Base-by-base conservation (phyloP, 2,329 filamentous ascomycete species). In the Colletotrichum sp. region DNA sequence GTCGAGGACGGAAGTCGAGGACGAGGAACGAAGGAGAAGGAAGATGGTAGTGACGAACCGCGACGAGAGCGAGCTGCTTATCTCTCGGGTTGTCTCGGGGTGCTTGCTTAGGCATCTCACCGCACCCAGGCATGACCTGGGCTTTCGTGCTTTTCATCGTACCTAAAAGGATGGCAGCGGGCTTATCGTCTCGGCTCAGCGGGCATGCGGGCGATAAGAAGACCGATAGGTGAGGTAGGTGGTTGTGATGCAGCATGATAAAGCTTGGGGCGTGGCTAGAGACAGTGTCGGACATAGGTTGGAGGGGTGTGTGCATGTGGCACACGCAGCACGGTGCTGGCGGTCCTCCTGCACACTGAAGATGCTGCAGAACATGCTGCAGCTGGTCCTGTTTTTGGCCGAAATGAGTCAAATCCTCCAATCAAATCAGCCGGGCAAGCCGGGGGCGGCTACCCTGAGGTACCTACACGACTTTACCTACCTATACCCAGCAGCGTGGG, bases 181-280 rank as follows among this genome's bases (percentile, higher is more conserved):
- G 56, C 71, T 62, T 56, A 69, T 69, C 38, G 56, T 69, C 64
- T 69, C 71, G 58, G 65, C 65, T 56, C 26, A 43, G 28, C 30
- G 38, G 56, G 28, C 30, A 56, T 30, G 30, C 32, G 64, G 65
- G 36, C 56, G 71, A 69, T 63, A 55, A 58, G 56, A 28, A 26
- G 9, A 12, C 58, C 48, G 66, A 71, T 26, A 73, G 65, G 66
- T 61, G 13, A 56, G 55, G 55, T 56, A 56, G 13, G 24, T 52
- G 59, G 61, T 59, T 34, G 26, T 38, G 62, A 43, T 43, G 62
- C 30, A 21, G 38, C 36, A 65, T 69, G 73, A 75, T 74, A 75
- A 75, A 75, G 73, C 73, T 75, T 7, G 73, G 73, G 73, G 73
- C 55, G 73, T 74, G 70, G 59, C 18, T 21, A 59, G 52, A 5